phyloP scores from a whole-genome alignment of 352 stramenopile genomes.

The Globisporangium solare region DNA sequence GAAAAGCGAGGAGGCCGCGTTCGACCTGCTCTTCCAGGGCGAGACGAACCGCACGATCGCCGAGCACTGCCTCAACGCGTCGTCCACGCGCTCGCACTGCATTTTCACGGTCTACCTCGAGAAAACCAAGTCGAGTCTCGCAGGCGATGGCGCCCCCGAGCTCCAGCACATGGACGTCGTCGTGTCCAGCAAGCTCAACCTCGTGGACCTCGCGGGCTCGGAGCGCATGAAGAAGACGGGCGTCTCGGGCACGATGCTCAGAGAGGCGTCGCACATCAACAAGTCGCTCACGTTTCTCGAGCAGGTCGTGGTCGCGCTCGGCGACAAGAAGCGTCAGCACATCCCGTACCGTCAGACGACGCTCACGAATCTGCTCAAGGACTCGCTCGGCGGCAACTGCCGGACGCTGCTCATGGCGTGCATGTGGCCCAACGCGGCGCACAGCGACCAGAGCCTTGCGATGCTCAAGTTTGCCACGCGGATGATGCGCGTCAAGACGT shows the following conservation, averaged over 20 bases:
- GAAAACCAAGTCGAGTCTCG: conserved; percentile 28
- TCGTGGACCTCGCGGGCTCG: conserved; percentile 91
- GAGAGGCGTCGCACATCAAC: conserved; percentile 61
- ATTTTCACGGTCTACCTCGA: conserved; percentile 81
- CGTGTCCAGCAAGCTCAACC: conserved; percentile 88
- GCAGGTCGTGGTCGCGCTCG: conserved; percentile 89
- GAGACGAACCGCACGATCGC: conserved; percentile 77
- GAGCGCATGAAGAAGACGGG: conserved; percentile 88
- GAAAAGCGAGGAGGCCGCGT: conserved; percentile 57
- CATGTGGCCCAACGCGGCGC: conserved; percentile 63
- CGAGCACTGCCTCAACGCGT: conserved; percentile 75
- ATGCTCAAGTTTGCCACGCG: conserved; percentile 91
- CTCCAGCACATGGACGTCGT: conserved; percentile 13
- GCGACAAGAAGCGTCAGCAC: conserved; percentile 84
- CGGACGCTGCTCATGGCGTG: conserved; percentile 86
- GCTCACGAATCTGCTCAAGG: conserved; percentile 90
- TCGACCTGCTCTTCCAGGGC: conserved; percentile 76
- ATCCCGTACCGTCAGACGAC: conserved; percentile 93
- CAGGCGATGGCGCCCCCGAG: conserved; percentile 14
- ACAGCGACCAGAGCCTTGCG: conserved; percentile 85
- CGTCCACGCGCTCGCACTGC: conserved; percentile 73
- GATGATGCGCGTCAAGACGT: conserved; percentile 84
- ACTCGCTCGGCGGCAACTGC: conserved; percentile 78
- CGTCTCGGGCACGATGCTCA: conserved; percentile 47
- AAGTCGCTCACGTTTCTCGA: conserved; percentile 72